phyloP scores from a whole-genome alignment of 1,139 yeast genomes.

The Zhuliangozyma parablackwelliae region DNA sequence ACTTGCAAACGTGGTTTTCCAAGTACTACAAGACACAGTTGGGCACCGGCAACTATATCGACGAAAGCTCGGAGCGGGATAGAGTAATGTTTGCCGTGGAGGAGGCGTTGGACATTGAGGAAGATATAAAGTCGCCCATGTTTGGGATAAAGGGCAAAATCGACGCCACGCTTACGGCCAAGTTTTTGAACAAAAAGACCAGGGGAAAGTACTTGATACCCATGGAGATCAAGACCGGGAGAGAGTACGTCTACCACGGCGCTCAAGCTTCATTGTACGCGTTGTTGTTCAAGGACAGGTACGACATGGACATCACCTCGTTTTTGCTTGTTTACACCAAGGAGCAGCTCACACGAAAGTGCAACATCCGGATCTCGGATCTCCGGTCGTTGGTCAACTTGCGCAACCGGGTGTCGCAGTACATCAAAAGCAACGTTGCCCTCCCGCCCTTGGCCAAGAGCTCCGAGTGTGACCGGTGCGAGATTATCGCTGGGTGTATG shows the following conservation, averaged over 20 bases:
- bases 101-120: constrained; percentile 79
- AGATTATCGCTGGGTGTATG: constrained; percentile 61
- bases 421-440: constrained; percentile 46
- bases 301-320: constrained; percentile 59
- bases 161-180: constrained; percentile 79
- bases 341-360: constrained; percentile 49
- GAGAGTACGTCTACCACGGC: constrained; percentile 61
- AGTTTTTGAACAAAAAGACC: constrained; percentile 21
- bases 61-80: constrained; percentile 34
- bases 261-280: constrained; percentile 91
- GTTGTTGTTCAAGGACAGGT: constrained; percentile 71
- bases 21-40: constrained; percentile 34
- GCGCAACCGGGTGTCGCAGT: constrained; percentile 66
- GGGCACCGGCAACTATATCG: constrained; percentile 22
- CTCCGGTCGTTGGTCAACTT: constrained; percentile 60
- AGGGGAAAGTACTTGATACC: constrained; percentile 57
- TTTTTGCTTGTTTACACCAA: constrained; percentile 76
- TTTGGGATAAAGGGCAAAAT: constrained; percentile 90
- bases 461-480: constrained; percentile 67
- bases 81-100: constrained; percentile 47
- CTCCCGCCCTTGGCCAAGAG: constrained; percentile 60
- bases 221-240: constrained; percentile 86
- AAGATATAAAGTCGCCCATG: constrained; percentile 85
- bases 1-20: constrained; percentile 61
- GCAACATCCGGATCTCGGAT: constrained; percentile 53